Conservation (phyloP, 176 grass and related monocot genomes). For the Pontederia paniculata region DNA sequence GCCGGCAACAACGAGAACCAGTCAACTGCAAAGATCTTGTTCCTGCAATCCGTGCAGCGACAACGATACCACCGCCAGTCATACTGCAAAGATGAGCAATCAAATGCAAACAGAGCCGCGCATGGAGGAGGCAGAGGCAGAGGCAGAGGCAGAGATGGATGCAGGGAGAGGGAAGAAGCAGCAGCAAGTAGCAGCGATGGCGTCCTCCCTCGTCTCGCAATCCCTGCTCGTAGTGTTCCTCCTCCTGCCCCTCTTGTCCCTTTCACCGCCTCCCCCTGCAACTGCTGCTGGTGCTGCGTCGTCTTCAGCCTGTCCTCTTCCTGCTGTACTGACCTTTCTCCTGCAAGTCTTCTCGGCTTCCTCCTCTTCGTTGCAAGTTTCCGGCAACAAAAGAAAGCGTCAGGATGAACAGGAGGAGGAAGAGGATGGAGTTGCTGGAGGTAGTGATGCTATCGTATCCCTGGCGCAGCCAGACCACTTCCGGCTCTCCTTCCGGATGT, state of each 20-base stretch:
- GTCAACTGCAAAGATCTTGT: no score
- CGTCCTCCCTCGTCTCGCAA: slow-evolving; percentile 11
- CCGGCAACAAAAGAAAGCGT: slow-evolving; percentile 28
- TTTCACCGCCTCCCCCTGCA: neutral
- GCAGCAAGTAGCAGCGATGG: neutral
- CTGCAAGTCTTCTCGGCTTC: slow-evolving; percentile 7
- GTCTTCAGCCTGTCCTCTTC: slow-evolving; percentile 11
- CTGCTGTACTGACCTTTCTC: neutral
- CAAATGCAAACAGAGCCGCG: no score
- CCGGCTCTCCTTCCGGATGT: slow-evolving; percentile 55
- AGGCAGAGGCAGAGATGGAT: no score
- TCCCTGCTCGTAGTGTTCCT: neutral
- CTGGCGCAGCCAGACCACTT: slow-evolving; percentile 41
- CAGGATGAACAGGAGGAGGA: neutral
- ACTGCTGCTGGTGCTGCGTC: neutral
- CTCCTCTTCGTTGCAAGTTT: slow-evolving; percentile 24
- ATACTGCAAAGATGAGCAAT: no score
- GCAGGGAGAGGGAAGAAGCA: neutral
- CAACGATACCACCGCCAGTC: no score
- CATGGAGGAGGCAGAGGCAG: no score
- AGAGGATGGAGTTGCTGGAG: neutral
- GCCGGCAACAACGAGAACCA: no score
- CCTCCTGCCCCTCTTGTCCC: neutral
- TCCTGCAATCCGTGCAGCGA: no score
- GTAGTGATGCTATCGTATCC: neutral